Conservation (phyloP, 495 filamentous ascomycete species). For the Penicillium samsonianum region DNA sequence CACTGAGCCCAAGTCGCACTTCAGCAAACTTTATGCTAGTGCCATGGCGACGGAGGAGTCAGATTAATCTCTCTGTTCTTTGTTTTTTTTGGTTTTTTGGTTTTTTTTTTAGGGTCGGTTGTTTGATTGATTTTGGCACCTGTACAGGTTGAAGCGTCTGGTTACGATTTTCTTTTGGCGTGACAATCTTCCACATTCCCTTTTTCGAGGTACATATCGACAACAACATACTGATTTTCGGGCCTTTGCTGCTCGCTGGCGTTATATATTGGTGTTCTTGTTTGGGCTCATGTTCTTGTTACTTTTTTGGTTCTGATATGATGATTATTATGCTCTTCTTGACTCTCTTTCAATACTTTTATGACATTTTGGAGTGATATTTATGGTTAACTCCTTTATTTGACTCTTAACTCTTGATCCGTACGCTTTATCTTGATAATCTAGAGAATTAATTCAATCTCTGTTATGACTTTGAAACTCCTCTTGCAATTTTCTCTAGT, state of each 20-base stretch:
- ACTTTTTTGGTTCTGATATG: not conserved
- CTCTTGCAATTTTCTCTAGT: not conserved
- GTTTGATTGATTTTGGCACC: slow-evolving; percentile 15
- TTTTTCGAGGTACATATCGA: slow-evolving; percentile 29
- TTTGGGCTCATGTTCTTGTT: not conserved
- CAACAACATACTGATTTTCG: slow-evolving; percentile 23
- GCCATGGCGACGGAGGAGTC: slow-evolving; percentile 26
- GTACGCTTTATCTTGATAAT: not conserved
- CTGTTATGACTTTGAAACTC: not conserved
- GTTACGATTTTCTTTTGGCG: slow-evolving; percentile 8
- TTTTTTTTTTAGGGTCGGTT: slow-evolving; percentile 4
- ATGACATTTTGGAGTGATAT: not conserved
- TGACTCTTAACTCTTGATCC: slow-evolving; percentile 1
- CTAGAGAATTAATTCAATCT: not conserved
- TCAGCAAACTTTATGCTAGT: slow-evolving; percentile 37
- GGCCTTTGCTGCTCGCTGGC: slow-evolving; percentile 15
- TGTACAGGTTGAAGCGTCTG: slow-evolving; percentile 22
- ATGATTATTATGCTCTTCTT: slow-evolving; percentile 19
- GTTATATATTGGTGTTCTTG: slow-evolving; percentile 16
- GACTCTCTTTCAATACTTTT: slow-evolving; percentile 20
- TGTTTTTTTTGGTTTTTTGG: not conserved
- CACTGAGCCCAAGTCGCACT: slow-evolving; percentile 32
- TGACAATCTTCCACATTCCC: slow-evolving; percentile 11
- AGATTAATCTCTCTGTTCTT: slow-evolving; percentile 12
- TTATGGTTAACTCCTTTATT: not conserved